These are phyloP conservation scores for Salix purpurea DNA, from an alignment of 345 rosid species.

Conservation along the genomic window DNA sequence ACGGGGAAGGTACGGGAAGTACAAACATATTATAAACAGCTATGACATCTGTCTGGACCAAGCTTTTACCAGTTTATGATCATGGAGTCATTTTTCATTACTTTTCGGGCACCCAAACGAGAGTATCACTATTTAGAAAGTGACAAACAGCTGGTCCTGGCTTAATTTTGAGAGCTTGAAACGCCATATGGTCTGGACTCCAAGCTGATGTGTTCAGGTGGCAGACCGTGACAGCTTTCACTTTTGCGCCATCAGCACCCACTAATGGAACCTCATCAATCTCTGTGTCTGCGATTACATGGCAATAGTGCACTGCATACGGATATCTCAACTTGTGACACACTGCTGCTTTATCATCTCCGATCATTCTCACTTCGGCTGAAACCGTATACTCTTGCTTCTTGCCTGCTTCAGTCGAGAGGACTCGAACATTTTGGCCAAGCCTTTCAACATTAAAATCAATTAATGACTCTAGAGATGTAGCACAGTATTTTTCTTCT, in stretches of 20 bases:
- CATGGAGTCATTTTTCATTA: neutral
- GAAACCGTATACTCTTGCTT: neutral
- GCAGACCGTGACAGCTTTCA: neutral
- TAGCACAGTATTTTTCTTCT: neutral
- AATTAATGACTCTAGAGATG: neutral
- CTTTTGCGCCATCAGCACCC: neutral
- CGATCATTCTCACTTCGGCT: rapidly evolving
- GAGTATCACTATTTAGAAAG: neutral
- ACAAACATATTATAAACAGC: too few species aligned
- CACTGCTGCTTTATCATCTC: neutral
- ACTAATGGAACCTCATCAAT: neutral
- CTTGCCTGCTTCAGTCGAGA: neutral
- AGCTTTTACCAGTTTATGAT: neutral
- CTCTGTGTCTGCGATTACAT: neutral
- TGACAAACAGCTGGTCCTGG: slow-evolving; percentile 6
- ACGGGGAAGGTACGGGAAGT: too few species aligned
- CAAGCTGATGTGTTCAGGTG: slow-evolving; percentile 2
- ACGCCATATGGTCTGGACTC: neutral
- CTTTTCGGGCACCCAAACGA: neutral
- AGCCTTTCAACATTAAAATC: neutral
- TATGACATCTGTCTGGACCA: neutral
- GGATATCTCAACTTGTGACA: too few species aligned
- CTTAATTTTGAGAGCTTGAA: neutral
- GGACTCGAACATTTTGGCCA: neutral
- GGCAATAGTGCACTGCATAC: neutral